Conservation (phyloP, 2,329 filamentous ascomycete genomes). For the Neofusicoccum parvum region DNA sequence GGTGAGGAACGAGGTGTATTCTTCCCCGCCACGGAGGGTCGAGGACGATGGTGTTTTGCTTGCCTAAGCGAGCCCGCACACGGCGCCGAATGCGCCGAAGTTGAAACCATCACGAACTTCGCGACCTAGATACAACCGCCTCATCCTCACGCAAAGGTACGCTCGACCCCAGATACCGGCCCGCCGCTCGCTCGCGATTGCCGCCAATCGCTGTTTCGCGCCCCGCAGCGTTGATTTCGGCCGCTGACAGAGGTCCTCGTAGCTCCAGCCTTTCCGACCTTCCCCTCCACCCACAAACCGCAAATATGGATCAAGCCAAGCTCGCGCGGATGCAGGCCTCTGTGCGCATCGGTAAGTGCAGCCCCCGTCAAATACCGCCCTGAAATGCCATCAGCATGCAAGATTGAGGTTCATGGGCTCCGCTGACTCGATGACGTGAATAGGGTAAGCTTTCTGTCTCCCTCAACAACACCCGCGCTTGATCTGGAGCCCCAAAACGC, state of each 20-base stretch:
- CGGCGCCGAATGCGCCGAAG: constrained; percentile 20
- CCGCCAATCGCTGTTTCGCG: background rate
- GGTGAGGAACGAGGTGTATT: background rate
- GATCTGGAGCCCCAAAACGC: background rate
- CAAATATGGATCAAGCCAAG: constrained; percentile 51
- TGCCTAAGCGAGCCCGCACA: constrained; percentile 22
- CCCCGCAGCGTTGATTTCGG: background rate
- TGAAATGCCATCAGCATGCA: constrained; percentile 1
- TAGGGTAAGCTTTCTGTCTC: constrained; percentile 23
- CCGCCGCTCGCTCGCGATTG: background rate
- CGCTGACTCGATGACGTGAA: constrained; percentile 23
- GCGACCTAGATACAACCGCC: constrained; percentile 16
- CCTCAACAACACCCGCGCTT: constrained; percentile 20
- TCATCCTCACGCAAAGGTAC: constrained; percentile 22
- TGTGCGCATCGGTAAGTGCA: constrained; percentile 47
- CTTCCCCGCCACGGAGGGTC: background rate
- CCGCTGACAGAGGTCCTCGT: constrained; percentile 8
- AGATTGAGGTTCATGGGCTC: background rate
- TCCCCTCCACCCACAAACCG: constrained; percentile 25
- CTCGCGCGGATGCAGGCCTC: constrained; percentile 48
- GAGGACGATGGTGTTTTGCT: constrained; percentile 17
- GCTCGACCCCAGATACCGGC: background rate
- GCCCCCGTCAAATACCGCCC: background rate
- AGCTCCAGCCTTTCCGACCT: constrained; percentile 21
- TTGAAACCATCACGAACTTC: constrained; percentile 24